Base-by-base conservation (phyloP, 441 rosid genomes). In the Breynia disticha region DNA sequence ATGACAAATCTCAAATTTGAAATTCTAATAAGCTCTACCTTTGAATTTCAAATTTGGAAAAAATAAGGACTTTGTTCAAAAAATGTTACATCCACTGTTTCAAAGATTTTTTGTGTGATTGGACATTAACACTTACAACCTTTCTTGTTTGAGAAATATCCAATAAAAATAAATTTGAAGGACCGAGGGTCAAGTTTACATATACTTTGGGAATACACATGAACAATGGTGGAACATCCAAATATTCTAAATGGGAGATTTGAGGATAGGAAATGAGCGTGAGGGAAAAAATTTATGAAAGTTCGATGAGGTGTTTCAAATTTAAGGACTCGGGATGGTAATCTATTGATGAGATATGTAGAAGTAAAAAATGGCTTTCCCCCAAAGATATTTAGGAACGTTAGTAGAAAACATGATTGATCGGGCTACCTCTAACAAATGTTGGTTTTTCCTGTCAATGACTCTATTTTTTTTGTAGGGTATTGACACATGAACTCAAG, bases 401-500 rank as follows among this genome's bases (percentile, higher is more conserved):
- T 59, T 49, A 7, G 55, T 37, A n/a, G 12, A 59, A n/a, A n/a
- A 50, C 48, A 50, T 37, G 4, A 41, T 16, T 11, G 47, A 17
- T 5, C 17, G 9, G 10, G 58, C 47, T 7, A 42, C n/a, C 41
- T 54, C 58, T 0, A 54, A 28, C 0, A 59, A 22, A 11, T 50
- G 38, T 20, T 16, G 0, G 16, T 59, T 59, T 15, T 59, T 42
- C 0, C 48, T 0, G 17, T 59, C 56, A 7, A 21, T 17, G 15
- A 59, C 18, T 3, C 50, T 16, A 28, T 50, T 57, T 38, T 54
- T 47, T 17, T 54, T 16, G 11, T n/a, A n/a, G 56, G 50, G 53
- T 58, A 28, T 47, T 14, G 16, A 37, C 54, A 58, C 54, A 58
- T n/a, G 54, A 58, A 38, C 46, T 24, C 12, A 37, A 16, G 16